These are phyloP conservation scores for Boletus albobrunnescens DNA, from an alignment of 1,284 basidiomycete species.

Conservation along the genomic window DNA sequence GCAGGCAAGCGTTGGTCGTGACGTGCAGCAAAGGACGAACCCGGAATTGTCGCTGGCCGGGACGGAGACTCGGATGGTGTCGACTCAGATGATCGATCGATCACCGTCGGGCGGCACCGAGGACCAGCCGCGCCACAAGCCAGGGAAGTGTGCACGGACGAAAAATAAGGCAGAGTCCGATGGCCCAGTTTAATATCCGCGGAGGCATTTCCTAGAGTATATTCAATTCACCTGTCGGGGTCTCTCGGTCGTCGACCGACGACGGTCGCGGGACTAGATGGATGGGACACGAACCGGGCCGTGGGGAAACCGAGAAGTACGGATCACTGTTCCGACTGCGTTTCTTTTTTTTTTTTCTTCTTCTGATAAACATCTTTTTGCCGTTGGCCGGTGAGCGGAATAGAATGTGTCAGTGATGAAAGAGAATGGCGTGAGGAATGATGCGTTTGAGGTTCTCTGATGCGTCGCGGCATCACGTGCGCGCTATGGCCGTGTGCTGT, in stretches of 20 bases:
- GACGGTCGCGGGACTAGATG: not conserved
- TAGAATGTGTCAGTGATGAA: not conserved
- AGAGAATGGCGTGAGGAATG: not conserved
- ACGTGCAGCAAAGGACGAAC: too few species aligned
- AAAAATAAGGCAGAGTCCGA: too few species aligned
- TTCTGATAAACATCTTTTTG: not conserved
- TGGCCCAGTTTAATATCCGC: not conserved
- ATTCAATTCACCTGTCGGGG: too few species aligned
- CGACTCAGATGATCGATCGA: not conserved
- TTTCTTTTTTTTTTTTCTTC: too few species aligned
- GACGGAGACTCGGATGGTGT: not conserved
- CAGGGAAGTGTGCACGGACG: not conserved
- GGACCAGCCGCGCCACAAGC: not conserved
- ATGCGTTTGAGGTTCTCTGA: not conserved
- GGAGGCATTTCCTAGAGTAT: not conserved
- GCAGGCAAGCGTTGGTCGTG: too few species aligned
- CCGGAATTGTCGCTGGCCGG: not conserved
- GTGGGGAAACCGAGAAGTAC: not conserved
- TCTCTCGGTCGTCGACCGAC: not conserved
- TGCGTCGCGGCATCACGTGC: not conserved
- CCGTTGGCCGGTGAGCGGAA: not conserved
- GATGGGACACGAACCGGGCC: not conserved
- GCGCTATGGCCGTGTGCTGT: not conserved
- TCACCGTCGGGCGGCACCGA: not conserved
- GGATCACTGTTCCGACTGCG: not conserved